phyloP scores from a whole-genome alignment of 2,329 filamentous ascomycete genomes.

The Colletotrichum gigasporum region DNA sequence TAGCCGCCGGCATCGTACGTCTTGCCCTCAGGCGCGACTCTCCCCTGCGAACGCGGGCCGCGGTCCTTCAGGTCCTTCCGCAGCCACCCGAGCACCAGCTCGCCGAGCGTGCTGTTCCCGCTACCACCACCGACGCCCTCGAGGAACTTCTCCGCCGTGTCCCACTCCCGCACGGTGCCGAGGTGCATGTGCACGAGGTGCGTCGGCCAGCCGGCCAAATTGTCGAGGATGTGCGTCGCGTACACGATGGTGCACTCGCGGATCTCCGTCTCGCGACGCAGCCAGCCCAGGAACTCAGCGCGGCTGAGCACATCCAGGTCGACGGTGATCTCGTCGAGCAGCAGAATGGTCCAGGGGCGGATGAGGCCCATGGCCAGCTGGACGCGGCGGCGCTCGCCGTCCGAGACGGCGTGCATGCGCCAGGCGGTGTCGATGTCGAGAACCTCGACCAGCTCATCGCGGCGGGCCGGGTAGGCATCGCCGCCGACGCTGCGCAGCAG shows the following conservation, averaged over 20 bases:
- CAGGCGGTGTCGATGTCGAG: constrained; percentile 91
- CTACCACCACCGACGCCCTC: constrained; percentile 53
- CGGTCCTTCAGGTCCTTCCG: constrained; percentile 80
- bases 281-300: constrained; percentile 84
- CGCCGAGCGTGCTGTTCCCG: constrained; percentile 86
- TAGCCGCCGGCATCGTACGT: constrained; percentile 65
- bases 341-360: constrained; percentile 87
- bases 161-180: constrained; percentile 89
- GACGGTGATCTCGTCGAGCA: constrained; percentile 97
- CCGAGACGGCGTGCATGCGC: constrained; percentile 96
- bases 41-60: constrained; percentile 75
- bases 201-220: constrained; percentile 92
- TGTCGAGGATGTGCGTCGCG: constrained; percentile 96
- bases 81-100: constrained; percentile 90
- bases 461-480: constrained; percentile 79
- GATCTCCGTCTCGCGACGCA: constrained; percentile 86
- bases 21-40: constrained; percentile 68
- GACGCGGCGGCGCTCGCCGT: constrained; percentile 90
- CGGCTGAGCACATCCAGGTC: constrained; percentile 90
- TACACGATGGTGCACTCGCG: constrained; percentile 93
- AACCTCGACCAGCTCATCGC: constrained; percentile 87
- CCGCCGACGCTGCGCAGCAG: constrained; percentile 88
- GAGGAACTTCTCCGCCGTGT: constrained; percentile 75
- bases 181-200: constrained; percentile 96
- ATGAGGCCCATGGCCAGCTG: constrained; percentile 96